Evolutionary conservation across 257 asterid species (phyloP).

Genomic region (Jacaranda copaia): DNA sequence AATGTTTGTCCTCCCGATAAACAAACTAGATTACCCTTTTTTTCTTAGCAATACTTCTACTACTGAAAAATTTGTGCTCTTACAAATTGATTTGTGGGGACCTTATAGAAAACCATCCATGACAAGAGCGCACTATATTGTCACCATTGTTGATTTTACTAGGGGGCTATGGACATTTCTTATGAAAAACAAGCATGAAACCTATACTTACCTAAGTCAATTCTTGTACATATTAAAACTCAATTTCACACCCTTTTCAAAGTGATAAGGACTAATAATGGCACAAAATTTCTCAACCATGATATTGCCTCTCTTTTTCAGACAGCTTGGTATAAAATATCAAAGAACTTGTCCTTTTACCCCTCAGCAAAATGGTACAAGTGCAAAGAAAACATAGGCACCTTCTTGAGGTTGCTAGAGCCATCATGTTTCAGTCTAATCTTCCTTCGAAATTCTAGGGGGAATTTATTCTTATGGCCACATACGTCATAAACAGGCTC

Average conservation of each 20-base stretch:
- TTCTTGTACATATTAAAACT: background rate
- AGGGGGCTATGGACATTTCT: background rate
- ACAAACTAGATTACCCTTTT: background rate
- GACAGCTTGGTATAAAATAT: too few species aligned
- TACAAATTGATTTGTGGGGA: constrained; percentile 11
- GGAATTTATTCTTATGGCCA: background rate
- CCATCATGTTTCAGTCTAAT: background rate
- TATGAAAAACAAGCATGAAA: background rate
- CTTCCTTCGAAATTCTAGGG: background rate
- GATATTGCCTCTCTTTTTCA: too few species aligned
- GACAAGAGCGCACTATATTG: background rate
- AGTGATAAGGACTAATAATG: background rate
- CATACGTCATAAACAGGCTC: too few species aligned
- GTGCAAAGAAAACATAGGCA: background rate
- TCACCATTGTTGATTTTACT: constrained; percentile 27
- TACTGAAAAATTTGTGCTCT: background rate
- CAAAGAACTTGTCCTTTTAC: too few species aligned
- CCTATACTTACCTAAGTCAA: background rate
- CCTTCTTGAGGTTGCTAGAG: background rate
- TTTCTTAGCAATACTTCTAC: too few species aligned
- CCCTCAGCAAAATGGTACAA: background rate
- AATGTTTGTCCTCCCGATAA: background rate
- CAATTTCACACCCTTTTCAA: background rate
- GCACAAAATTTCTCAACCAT: too few species aligned
- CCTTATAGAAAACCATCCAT: background rate